Conservation (phyloP, 164 flowering plant species). For the Amborella trichopoda region DNA sequence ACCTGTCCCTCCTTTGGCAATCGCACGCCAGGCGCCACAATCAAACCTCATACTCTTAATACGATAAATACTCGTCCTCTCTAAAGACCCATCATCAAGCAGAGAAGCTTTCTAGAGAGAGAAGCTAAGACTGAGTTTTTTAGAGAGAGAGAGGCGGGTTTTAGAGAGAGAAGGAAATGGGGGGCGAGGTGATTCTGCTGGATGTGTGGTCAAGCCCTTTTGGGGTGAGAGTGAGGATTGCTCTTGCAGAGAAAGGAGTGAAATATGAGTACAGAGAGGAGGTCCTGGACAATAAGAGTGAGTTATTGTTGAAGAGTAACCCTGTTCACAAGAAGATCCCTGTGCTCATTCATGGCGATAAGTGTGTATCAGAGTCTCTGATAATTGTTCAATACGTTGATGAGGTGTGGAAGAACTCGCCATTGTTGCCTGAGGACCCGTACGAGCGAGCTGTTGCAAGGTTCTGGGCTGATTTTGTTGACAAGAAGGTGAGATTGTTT, state of each 20-base stretch:
- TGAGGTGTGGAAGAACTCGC: slow-evolving; percentile 4
- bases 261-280: slow-evolving; percentile 19
- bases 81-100: too few species aligned
- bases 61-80: too few species aligned
- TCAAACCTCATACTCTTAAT: too few species aligned
- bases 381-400: slow-evolving; percentile 6
- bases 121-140: too few species aligned
- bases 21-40: too few species aligned
- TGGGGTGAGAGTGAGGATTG: slow-evolving; percentile 26
- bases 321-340: slow-evolving; percentile 33
- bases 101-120: too few species aligned
- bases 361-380: slow-evolving; percentile 4
- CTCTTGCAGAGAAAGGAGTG: slow-evolving; percentile 21
- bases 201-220: slow-evolving; percentile 17
- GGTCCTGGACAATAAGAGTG: slow-evolving; percentile 28
- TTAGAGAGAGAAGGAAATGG: slow-evolving; percentile 8
- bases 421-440: slow-evolving; percentile 3
- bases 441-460: slow-evolving; percentile 5
- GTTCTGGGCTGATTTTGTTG: slow-evolving; percentile 6
- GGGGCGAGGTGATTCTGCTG: slow-evolving; percentile 13
- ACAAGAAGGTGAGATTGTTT: slow-evolving; percentile 1
- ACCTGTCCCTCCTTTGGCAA: too few species aligned
- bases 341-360: neutral
- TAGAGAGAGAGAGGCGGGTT: too few species aligned
- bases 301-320: slow-evolving; percentile 33